A percentile compares a stretch with the other conserved stretches of the same genome.
Conservation (phyloP, 1,139 yeast species). For the Zygoascus meyerae region DNA sequence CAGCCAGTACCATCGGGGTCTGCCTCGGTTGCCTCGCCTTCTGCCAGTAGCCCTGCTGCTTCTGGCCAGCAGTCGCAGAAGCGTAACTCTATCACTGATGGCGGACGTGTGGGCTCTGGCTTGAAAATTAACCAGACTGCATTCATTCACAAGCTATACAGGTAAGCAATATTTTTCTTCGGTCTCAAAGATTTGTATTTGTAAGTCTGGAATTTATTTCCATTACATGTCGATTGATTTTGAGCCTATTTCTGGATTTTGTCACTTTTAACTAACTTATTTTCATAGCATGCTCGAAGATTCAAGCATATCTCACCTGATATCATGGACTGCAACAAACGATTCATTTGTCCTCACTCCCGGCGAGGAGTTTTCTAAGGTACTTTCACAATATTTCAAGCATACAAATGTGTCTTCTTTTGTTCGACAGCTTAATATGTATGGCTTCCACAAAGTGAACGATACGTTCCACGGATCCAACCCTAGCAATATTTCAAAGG, state of each 20-base stretch:
- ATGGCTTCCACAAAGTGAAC: conserved; percentile 90
- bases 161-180: conserved; percentile 19
- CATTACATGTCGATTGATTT: no score
- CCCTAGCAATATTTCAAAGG: conserved; percentile 9
- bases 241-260: neutral
- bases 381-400: conserved; percentile 86
- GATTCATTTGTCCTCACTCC: conserved; percentile 42
- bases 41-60: neutral
- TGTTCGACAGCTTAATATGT: conserved; percentile 94
- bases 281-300: conserved; percentile 48
- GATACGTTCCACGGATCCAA: conserved; percentile 27
- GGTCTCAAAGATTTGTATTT: neutral
- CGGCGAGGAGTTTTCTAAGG: conserved; percentile 42
- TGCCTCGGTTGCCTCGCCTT: neutral
- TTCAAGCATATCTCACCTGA: conserved; percentile 44
- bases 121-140: conserved; percentile 40
- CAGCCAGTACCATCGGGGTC: neutral
- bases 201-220: no score
- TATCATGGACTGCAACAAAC: conserved; percentile 71
- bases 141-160: conserved; percentile 55
- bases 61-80: conserved; percentile 3
- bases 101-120: conserved; percentile 11
- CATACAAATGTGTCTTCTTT: conserved; percentile 93
- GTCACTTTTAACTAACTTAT: conserved; percentile 4
- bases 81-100: neutral